Conservation (phyloP, 768 basidiomycete genomes). For the Amanita molliuscula region DNA sequence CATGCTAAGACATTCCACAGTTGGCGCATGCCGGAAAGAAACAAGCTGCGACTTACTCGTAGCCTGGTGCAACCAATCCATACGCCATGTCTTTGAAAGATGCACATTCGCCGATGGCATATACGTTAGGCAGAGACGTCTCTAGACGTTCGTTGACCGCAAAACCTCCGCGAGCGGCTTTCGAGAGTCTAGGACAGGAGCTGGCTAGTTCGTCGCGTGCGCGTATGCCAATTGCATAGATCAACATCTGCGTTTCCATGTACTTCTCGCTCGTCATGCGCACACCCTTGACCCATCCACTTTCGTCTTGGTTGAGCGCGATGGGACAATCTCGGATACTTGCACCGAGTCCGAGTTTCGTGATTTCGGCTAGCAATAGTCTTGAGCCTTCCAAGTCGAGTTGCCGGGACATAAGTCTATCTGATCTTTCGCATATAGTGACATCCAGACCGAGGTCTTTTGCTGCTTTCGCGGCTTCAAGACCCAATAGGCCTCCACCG, state of each 20-base stretch:
- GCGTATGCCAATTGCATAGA: slow-evolving; percentile 62
- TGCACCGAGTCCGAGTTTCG: slow-evolving; percentile 10
- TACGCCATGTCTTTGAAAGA: slow-evolving; percentile 59
- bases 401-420: slow-evolving; percentile 17
- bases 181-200: slow-evolving; percentile 35
- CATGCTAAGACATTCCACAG: slow-evolving; percentile 38
- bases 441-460: slow-evolving; percentile 39
- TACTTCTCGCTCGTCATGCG: slow-evolving; percentile 35
- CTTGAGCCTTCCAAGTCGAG: slow-evolving; percentile 19
- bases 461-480: slow-evolving; percentile 68
- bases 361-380: slow-evolving; percentile 13
- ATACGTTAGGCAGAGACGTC: slow-evolving; percentile 51
- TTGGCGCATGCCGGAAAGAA: neutral
- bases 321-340: neutral
- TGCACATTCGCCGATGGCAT: slow-evolving; percentile 72
- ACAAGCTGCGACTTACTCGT: slow-evolving; percentile 14
- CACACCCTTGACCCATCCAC: slow-evolving; percentile 33
- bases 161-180: slow-evolving; percentile 42
- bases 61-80: slow-evolving; percentile 67
- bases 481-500: slow-evolving; percentile 62
- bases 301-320: slow-evolving; percentile 10
- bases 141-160: slow-evolving; percentile 43
- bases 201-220: slow-evolving; percentile 61
- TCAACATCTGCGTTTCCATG: slow-evolving; percentile 41
- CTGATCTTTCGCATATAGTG: slow-evolving; percentile 4